phyloP scores from a whole-genome alignment of 768 basidiomycete species.

The Suillus bovinus region DNA sequence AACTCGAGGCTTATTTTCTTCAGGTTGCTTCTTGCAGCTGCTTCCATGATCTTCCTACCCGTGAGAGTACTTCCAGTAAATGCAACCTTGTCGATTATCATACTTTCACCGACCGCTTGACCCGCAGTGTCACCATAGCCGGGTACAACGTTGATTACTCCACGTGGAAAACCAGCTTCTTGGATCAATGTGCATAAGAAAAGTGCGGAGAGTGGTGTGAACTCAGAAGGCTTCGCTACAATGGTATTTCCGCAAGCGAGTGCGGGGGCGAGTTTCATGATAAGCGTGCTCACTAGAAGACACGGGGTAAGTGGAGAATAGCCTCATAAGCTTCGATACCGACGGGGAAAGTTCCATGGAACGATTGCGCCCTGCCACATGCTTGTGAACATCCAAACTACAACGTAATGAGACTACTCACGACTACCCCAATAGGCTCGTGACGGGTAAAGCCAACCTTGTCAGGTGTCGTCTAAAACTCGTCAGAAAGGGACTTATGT shows the following conservation, averaged over 20 bases:
- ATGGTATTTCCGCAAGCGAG: constrained; percentile 78
- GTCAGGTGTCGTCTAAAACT: constrained; percentile 29
- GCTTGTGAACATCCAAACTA: constrained; percentile 35
- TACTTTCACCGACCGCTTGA: constrained; percentile 67
- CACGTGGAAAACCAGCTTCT: constrained; percentile 76
- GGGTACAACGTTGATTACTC: constrained; percentile 75
- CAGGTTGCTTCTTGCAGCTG: constrained; percentile 77
- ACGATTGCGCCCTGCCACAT: constrained; percentile 47
- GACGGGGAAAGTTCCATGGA: constrained; percentile 65
- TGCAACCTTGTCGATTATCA: constrained; percentile 68
- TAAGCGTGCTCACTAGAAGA: constrained; percentile 52
- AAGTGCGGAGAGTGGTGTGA: constrained; percentile 71
- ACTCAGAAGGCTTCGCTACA: constrained; percentile 81
- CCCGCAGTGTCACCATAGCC: constrained; percentile 75
- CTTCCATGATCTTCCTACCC: constrained; percentile 79
- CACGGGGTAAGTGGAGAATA: background rate
- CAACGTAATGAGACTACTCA: constrained; percentile 55
- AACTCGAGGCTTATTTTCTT: constrained; percentile 70
- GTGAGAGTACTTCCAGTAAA: constrained; percentile 86
- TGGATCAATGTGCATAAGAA: constrained; percentile 48
- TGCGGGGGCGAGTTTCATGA: constrained; percentile 77
- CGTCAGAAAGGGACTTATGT: background rate
- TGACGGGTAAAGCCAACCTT: constrained; percentile 55
- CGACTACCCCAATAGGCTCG: constrained; percentile 58
- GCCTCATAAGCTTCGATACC: background rate